Base-by-base conservation (phyloP, 1,139 yeast genomes). In the Pichiaceae sp. region DNA sequence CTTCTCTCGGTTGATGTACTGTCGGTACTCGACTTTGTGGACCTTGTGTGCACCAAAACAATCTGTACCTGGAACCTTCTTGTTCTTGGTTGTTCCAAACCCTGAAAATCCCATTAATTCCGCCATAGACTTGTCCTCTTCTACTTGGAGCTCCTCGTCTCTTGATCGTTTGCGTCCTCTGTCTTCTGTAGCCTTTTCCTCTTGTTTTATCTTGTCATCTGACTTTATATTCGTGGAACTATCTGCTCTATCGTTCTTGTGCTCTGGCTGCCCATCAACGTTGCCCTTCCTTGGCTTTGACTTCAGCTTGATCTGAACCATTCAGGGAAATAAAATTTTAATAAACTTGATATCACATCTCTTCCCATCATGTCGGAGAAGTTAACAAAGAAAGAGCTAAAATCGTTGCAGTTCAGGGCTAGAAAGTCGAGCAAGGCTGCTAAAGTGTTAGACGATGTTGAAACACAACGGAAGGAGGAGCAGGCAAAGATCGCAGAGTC, bases 361-460 rank as follows among this genome's bases (percentile, higher is more conserved):
- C 29, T 26, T 26, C 14, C 29, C n/a, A 26, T 8, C 7, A 26
- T 26, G 29, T 26, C 29, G 6, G 29, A 26, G 23, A 76, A 76
- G 56, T 65, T 84, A 29, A 79, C 91, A 9, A 85, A 85, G 67
- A 84, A 84, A 54, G 85, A 85, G 59, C 67, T 70, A 42, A 84
- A 85, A 59, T 91, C 94, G 4, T 70, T 78, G 38, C 78, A 80
- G 55, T 85, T 83, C 60, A 68, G 77, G 47, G 62, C 66, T 38
- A 68, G 71, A 48, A 68, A 67, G 47, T 68, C 67, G 15, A 62
- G 57, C 32, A 59, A 63, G 42, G 63, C 61, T 9, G 60, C 61
- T 29, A 55, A 59, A 38, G 58, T 51, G 42, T 42, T 51, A 25
- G 54, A 48, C 44, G 51, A 49, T 39, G 47, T 53, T 36, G 49